phyloP scores from a whole-genome alignment of 75 land plant genomes.

The Cupressus sempervirens region DNA sequence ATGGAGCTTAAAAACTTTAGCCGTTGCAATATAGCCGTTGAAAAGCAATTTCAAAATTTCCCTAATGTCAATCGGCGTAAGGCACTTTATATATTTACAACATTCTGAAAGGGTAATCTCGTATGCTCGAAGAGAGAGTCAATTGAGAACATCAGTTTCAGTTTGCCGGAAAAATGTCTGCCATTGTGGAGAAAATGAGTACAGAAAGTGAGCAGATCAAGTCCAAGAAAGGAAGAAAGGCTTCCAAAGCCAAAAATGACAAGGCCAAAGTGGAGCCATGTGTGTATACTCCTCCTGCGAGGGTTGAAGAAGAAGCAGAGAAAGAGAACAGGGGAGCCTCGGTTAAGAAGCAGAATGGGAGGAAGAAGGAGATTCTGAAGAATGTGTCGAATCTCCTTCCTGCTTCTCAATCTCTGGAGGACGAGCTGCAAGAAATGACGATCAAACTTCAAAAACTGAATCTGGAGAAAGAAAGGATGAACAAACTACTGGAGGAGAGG shows the following conservation, averaged over 20 bases:
- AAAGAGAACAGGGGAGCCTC: conserved; percentile 3
- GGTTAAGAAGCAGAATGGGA: neutral
- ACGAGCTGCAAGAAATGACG: conserved; percentile 52
- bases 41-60: neutral
- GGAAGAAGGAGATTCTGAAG: conserved; percentile 15
- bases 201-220: conserved; percentile 13
- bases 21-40: neutral
- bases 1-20: neutral
- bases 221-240: conserved; percentile 16
- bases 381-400: neutral
- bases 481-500: conserved; percentile 46
- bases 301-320: neutral
- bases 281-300: neutral
- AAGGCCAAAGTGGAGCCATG: neutral
- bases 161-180: neutral
- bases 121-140: neutral
- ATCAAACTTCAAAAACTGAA: conserved; percentile 40
- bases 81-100: neutral
- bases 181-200: conserved; percentile 10
- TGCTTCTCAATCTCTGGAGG: conserved; percentile 28
- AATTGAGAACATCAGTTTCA: neutral
- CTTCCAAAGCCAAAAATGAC: neutral
- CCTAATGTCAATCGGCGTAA: neutral
- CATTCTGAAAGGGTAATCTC: neutral
- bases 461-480: conserved; percentile 61